A percentile compares a stretch with the other conserved stretches of the same genome.
These are phyloP conservation scores for Nematocida minor DNA, from an alignment of 371 early-diverging fungal species.

Conservation along the genomic window DNA sequence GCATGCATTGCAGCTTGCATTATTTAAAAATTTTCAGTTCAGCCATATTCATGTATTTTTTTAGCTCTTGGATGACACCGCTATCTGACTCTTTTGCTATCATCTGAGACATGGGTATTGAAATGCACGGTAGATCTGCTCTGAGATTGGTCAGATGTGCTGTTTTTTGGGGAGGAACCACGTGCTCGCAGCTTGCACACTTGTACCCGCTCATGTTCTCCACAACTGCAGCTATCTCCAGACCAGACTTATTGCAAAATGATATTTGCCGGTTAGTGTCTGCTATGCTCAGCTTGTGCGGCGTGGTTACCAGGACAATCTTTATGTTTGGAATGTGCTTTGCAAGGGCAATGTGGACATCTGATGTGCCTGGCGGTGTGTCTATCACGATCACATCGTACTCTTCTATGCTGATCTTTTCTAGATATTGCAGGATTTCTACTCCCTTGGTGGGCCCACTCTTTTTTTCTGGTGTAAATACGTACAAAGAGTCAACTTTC, in stretches of 20 bases:
- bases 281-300: constrained; percentile 58
- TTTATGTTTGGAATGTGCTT: constrained; percentile 47
- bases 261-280: constrained; percentile 61
- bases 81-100: constrained; percentile 32
- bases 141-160: background rate
- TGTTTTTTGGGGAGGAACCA: constrained; percentile 45
- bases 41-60: background rate
- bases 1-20: background rate
- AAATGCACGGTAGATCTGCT: background rate
- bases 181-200: constrained; percentile 51
- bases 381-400: constrained; percentile 62
- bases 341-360: constrained; percentile 61
- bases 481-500: constrained; percentile 4
- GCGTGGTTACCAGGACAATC: constrained; percentile 62
- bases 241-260: constrained; percentile 62
- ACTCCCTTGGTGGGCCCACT: constrained; percentile 33
- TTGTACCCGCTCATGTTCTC: constrained; percentile 63
- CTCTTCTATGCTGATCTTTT: constrained; percentile 14
- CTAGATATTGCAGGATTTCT: constrained; percentile 37
- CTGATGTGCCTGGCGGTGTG: constrained; percentile 65
- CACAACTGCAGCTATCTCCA: constrained; percentile 60
- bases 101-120: constrained; percentile 5
- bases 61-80: background rate
- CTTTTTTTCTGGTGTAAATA: constrained; percentile 52
- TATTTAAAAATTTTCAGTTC: constrained; percentile 17